Conservation (phyloP, 768 basidiomycete genomes). For the Suillus brevipes region DNA sequence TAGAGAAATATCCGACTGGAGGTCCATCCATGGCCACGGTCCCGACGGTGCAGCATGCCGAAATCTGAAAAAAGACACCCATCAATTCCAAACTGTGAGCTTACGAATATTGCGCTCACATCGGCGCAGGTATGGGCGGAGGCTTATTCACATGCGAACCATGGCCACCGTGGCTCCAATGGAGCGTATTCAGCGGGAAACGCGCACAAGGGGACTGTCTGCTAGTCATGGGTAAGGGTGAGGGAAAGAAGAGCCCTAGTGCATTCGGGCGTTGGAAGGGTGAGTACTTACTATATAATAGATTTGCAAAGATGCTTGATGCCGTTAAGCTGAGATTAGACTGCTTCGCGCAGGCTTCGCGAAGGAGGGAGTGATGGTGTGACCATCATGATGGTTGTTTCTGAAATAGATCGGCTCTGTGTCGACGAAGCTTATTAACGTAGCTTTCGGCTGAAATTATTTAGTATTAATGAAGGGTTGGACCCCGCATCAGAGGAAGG, state of each 20-base stretch:
- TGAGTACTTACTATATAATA: not conserved
- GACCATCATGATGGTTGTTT: too few species aligned
- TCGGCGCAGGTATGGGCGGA: slow-evolving; percentile 26
- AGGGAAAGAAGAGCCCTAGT: not conserved
- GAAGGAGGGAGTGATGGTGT: too few species aligned
- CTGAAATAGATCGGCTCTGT: too few species aligned
- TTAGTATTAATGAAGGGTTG: too few species aligned
- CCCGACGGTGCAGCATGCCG: slow-evolving; percentile 45
- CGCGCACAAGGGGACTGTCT: not conserved
- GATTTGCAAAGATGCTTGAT: not conserved
- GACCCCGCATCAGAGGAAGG: too few species aligned
- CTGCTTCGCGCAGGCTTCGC: too few species aligned
- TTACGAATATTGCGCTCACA: slow-evolving; percentile 11
- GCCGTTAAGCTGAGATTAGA: too few species aligned
- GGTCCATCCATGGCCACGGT: slow-evolving; percentile 31
- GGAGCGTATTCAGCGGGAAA: not conserved
- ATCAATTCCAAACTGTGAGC: not conserved
- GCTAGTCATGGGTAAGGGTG: not conserved
- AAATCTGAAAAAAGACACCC: slow-evolving; percentile 14
- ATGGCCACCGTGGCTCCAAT: not conserved
- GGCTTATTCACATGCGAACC: slow-evolving; percentile 3
- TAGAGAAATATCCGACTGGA: not conserved
- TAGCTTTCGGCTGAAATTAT: too few species aligned
- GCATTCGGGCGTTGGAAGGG: too few species aligned
- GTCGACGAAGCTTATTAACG: too few species aligned